Percentiles rank a stretch among this genome's conserved stretches.
These are phyloP conservation scores for Penicillium alfredii DNA, from an alignment of 495 filamentous ascomycete genomes.

Conservation along the genomic window DNA sequence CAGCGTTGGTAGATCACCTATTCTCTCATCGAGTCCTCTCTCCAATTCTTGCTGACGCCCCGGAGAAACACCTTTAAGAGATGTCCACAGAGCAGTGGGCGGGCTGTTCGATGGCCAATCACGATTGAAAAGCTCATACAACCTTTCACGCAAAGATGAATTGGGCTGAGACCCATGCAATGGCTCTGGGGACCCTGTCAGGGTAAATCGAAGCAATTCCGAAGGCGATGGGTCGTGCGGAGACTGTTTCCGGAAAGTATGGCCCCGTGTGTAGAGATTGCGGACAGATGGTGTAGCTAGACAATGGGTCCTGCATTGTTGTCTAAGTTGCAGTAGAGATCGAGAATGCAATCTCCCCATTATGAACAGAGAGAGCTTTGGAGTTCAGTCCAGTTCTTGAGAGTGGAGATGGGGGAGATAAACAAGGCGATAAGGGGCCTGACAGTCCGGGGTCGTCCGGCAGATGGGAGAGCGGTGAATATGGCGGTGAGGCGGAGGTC, in stretches of 20 bases:
- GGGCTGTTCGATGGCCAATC: conserved; percentile 21
- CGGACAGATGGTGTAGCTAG: too few relatives aligned
- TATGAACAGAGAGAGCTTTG: not conserved
- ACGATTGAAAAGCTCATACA: conserved; percentile 14
- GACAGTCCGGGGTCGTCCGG: conserved; percentile 11
- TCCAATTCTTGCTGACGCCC: conserved; percentile 2
- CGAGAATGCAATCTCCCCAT: too few relatives aligned
- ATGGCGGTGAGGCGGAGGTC: conserved; percentile 13
- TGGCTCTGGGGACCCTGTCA: conserved; percentile 18
- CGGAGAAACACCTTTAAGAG: conserved; percentile 14
- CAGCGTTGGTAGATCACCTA: conserved; percentile 7
- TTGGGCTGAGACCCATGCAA: not conserved
- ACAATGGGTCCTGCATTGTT: too few relatives aligned
- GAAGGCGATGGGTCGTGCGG: conserved; percentile 26
- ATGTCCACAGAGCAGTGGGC: conserved; percentile 20
- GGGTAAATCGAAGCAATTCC: conserved; percentile 26
- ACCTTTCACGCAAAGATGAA: conserved; percentile 1
- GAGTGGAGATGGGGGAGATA: conserved; percentile 24
- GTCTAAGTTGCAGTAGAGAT: too few relatives aligned
- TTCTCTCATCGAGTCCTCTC: conserved; percentile 6
- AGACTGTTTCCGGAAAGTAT: too few relatives aligned
- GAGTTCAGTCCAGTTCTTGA: not conserved
- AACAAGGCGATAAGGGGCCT: conserved; percentile 15
- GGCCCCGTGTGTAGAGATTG: too few relatives aligned
- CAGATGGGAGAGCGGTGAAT: conserved; percentile 18